A percentile compares a stretch with the other conserved stretches of the same genome.
Evolutionary conservation across 2,329 filamentous ascomycete species (phyloP).

Genomic region (Botrytis porri): DNA sequence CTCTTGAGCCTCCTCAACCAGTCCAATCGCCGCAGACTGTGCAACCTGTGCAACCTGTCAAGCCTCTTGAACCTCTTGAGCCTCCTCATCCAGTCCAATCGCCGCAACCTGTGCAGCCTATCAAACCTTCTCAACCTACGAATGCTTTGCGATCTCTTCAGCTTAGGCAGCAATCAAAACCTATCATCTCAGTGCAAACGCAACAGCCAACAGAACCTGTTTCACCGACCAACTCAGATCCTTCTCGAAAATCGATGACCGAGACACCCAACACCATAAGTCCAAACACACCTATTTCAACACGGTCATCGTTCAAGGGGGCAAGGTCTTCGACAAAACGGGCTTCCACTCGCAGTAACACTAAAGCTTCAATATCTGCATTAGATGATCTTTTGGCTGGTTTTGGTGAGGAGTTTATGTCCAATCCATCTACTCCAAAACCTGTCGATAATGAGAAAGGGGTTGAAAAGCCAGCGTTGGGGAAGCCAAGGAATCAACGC

Average conservation of each 20-base stretch:
- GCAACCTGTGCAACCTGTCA: too few relatives aligned
- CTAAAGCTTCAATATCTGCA: conserved; percentile 13
- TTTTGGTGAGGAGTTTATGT: conserved; percentile 5
- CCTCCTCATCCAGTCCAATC: not conserved
- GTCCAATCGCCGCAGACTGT: not conserved
- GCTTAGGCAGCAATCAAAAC: not conserved
- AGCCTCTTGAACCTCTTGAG: not conserved
- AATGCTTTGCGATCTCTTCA: not conserved
- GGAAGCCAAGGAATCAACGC: conserved; percentile 1
- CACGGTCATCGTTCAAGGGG: not conserved
- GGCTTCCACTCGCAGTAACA: not conserved
- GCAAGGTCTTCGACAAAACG: not conserved
- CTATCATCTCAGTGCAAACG: not conserved
- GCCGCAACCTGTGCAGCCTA: not conserved
- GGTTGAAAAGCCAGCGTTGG: not conserved
- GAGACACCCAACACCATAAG: not conserved
- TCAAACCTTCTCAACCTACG: not conserved
- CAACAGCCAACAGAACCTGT: not conserved
- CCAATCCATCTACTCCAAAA: not conserved
- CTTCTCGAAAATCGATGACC: too few relatives aligned
- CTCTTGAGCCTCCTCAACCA: not conserved
- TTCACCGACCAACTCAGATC: not conserved
- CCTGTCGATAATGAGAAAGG: conserved; percentile 5
- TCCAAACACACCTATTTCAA: not conserved
- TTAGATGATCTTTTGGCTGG: conserved; percentile 21